Evolutionary conservation across 495 filamentous ascomycete species (phyloP).

Genomic region (Lophium mytilinum): DNA sequence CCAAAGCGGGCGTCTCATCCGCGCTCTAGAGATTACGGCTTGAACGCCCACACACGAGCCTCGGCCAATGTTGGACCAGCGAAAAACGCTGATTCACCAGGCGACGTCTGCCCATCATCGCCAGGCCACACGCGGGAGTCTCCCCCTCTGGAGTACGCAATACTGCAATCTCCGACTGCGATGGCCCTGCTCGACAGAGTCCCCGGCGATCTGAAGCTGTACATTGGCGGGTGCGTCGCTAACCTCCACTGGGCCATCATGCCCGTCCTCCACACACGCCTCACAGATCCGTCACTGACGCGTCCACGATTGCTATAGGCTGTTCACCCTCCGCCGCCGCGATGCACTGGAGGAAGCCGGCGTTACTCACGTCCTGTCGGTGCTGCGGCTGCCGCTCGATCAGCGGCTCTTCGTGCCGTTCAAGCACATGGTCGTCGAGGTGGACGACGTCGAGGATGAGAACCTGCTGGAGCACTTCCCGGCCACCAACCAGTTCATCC

Average conservation of each 20-base stretch:
- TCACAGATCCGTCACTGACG: neutral
- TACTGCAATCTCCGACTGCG: constrained; percentile 1
- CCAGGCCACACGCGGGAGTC: neutral
- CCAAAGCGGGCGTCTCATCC: too few relatives aligned
- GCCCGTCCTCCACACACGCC: neutral
- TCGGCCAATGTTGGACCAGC: neutral
- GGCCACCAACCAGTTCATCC: constrained; percentile 70
- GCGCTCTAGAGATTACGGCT: too few relatives aligned
- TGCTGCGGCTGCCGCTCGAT: constrained; percentile 53
- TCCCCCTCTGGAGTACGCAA: neutral
- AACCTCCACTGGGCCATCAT: neutral
- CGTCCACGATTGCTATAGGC: constrained; percentile 40
- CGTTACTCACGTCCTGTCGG: constrained; percentile 90
- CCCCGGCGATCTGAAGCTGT: constrained; percentile 65
- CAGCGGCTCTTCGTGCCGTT: constrained; percentile 47
- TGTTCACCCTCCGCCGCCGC: constrained; percentile 65
- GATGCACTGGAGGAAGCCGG: constrained; percentile 57
- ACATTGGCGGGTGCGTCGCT: constrained; percentile 70
- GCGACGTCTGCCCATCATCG: neutral
- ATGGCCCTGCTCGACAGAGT: constrained; percentile 44
- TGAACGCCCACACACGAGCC: neutral
- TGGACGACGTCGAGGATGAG: constrained; percentile 82
- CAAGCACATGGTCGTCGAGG: constrained; percentile 66
- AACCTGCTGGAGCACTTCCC: constrained; percentile 78
- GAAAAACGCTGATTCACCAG: neutral